Evolutionary conservation across 73 alveolate genomes (phyloP), one percentile per base, ranked within the genome.

Genomic region (Blepharisma japonicum): DNA sequence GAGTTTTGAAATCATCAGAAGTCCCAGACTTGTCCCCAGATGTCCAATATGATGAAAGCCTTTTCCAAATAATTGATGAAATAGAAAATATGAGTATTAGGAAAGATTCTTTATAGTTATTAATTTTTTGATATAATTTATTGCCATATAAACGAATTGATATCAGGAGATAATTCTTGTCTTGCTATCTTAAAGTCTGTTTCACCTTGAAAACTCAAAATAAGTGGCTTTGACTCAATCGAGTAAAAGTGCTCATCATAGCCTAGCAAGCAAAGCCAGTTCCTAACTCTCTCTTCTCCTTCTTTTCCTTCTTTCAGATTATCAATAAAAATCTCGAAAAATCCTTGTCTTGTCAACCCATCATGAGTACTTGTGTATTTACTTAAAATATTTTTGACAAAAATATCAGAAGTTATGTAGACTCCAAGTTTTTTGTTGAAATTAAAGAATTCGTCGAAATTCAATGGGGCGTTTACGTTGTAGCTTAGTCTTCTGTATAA

Each of bases 221-320:
- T 90, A 81, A 90, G 86, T 66, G 81, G 55, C 81, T 94, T 83
- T 42, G 97, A 90, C 55, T 68, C 84, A 7, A 76, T 47, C 5
- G 91, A 89, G 49, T 77, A 86, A 45, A 90, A 80, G 71, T 87
- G 89, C 6, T 84, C 85, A 84, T 90, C 97, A 80, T 90, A 90
- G 32, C 97, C 97, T 38, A 90, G 81, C 53, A 32, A 77, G 54
- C 74, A 77, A 25, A 90, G 66, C 97, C 97, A 90, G 20, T 74
- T 70, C 82, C 92, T 74, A 6, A 90, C 80, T 76, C 78, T 88
- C 77, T 83, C 92, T 55, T 87, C 94, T 14, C 97, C 94, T 61
- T 82, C 83, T 32, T 32, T 32, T 32, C 42, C 42, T 77, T 81
- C 55, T 53, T 81, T 39, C 47, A 71, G 4, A 6, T 48, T 48